Evolutionary conservation across 306 rosid genomes (phyloP), one percentile per base, ranked within the genome.

Genomic region (Dalbergia cultrata): DNA sequence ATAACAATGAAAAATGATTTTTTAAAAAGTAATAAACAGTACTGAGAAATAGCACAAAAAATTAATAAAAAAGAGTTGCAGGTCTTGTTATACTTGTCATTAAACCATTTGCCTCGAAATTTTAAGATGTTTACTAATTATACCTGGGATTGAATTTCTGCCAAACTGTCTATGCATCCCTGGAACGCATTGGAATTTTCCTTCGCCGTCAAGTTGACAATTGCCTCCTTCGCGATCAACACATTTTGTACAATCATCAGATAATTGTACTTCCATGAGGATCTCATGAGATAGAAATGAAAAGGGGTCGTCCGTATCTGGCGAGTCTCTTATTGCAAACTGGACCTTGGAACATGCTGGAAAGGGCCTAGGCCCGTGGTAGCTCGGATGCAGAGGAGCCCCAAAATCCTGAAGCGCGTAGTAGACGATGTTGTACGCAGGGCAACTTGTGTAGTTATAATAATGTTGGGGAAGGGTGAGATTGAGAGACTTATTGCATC

Each of bases 341-440:
- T 74, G 49, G 59, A 56, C 8, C 9, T 13, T 10, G 16, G 89
- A 83, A 78, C 92, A 85, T 13, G 8, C 0, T 41, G 61, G 17
- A 31, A 66, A 72, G 39, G 56, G 26, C 8, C 33, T 57, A 0
- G 39, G 67, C 5, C 4, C 13, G 13, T 13, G 2, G 62, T 4
- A 44, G 47, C 10, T 57, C 6, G 0, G 52, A 54, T n/a, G n/a
- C n/a, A n/a, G n/a, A n/a, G 19, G 53, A 18, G 0, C 9, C 41
- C 9, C 31, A 67, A 21, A 6, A 22, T 45, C 57, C 17, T 9
- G 45, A 66, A 1, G 41, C 79, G n/a, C 49, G 44, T 59, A 54
- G 77, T 41, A 80, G 80, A 82, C n/a, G n/a, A n/a, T n/a, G 16
- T 78, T 6, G 45, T 70, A 43, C 0, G 52, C 33, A 13, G 63